Percentiles rank a stretch among this genome's conserved stretches.
These are phyloP conservation scores for Ophiocordyceps sinensis DNA, from an alignment of 2,329 filamentous ascomycete genomes.

Conservation along the genomic window DNA sequence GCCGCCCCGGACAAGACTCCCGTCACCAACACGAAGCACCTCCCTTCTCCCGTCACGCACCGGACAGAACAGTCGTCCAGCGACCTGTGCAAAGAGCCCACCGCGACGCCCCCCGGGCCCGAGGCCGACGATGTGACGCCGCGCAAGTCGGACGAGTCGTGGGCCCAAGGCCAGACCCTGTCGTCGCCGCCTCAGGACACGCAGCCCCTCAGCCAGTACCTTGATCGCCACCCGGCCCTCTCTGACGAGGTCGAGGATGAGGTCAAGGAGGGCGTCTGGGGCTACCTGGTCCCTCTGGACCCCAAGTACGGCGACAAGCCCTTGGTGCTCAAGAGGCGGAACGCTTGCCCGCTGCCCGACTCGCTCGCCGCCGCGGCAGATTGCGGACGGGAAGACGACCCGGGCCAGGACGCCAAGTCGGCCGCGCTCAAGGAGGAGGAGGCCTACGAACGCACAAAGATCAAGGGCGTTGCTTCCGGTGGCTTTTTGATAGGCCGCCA, in stretches of 20 bases:
- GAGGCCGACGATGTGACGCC: conserved; percentile 39
- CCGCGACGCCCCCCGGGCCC: conserved; percentile 53
- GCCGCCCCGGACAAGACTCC: conserved; percentile 39
- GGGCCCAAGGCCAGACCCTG: conserved; percentile 28
- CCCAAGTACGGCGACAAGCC: conserved; percentile 51
- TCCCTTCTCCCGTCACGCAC: conserved; percentile 71
- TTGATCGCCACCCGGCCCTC: conserved; percentile 56
- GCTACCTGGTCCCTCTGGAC: conserved; percentile 77
- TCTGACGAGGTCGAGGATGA: conserved; percentile 79
- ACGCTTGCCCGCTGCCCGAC: conserved; percentile 49
- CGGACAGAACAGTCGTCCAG: conserved; percentile 40
- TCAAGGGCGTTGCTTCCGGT: conserved; percentile 49
- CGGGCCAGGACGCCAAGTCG: conserved; percentile 24
- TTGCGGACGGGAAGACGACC: conserved; percentile 17
- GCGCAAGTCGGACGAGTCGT: conserved; percentile 33
- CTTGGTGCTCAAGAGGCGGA: conserved; percentile 58
- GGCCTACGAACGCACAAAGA: conserved; percentile 47
- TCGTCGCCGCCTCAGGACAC: conserved; percentile 51
- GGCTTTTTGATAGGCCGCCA: conserved; percentile 90
- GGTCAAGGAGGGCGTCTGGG: conserved; percentile 78
- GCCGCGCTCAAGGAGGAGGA: conserved; percentile 40
- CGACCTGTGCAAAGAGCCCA: conserved; percentile 49
- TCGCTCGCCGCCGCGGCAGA: conserved; percentile 21
- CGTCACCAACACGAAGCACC: conserved; percentile 47
- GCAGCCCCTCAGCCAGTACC: conserved; percentile 52